Evolutionary conservation across 768 basidiomycete species (phyloP).

Genomic region (Boletus vermiculosoides): DNA sequence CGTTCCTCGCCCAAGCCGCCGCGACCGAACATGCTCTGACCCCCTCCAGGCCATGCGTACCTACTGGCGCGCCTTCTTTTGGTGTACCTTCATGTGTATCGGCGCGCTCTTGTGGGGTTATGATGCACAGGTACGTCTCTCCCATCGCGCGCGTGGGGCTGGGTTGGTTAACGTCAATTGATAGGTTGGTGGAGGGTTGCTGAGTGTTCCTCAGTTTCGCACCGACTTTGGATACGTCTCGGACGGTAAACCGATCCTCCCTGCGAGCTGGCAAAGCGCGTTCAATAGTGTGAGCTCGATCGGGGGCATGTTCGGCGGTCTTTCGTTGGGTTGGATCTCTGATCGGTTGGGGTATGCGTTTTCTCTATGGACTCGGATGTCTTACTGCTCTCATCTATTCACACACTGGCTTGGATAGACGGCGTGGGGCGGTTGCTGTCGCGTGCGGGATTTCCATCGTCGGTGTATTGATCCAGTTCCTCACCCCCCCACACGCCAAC

Average conservation of each 20-base stretch:
- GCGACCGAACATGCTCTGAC: conserved; percentile 22
- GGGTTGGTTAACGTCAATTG: neutral
- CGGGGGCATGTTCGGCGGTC: conserved; percentile 29
- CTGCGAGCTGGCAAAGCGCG: conserved; percentile 30
- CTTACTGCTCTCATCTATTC: neutral
- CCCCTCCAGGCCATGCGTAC: conserved; percentile 20
- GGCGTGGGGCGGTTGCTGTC: conserved; percentile 25
- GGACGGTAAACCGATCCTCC: conserved; percentile 8
- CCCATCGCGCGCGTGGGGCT: neutral
- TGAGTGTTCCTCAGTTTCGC: conserved; percentile 27
- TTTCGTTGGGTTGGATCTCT: conserved; percentile 23
- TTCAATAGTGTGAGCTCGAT: conserved; percentile 27
- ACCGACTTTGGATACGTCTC: conserved; percentile 23
- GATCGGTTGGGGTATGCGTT: conserved; percentile 20
- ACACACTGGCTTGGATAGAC: conserved; percentile 1
- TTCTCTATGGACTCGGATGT: neutral
- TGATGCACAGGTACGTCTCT: conserved; percentile 21
- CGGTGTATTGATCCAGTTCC: conserved; percentile 26
- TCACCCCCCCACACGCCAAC: conserved; percentile 24
- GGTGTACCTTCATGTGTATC: conserved; percentile 27
- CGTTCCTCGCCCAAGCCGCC: conserved; percentile 23
- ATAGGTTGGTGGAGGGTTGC: conserved; percentile 22
- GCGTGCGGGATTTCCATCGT: conserved; percentile 22
- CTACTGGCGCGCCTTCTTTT: conserved; percentile 25
- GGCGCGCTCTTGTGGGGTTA: conserved; percentile 27